A percentile compares a stretch with the other conserved stretches of the same genome.
phyloP scores from a whole-genome alignment of 805 yeast species.

The Candida fluviatilis region DNA sequence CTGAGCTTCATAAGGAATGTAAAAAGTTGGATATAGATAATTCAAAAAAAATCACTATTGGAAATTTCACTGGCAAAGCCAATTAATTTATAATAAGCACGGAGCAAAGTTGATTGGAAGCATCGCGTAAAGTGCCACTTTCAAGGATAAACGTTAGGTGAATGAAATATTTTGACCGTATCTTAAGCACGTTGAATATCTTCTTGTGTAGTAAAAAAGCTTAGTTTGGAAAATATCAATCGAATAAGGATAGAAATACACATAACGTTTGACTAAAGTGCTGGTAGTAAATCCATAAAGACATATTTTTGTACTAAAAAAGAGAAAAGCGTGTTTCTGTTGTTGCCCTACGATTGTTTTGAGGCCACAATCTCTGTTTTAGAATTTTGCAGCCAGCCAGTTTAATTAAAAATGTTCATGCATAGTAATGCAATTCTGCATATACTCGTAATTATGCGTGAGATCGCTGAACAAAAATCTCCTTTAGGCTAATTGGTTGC shows the following conservation, averaged over 20 bases:
- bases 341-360: too few species aligned
- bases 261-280: too few species aligned
- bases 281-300: too few species aligned
- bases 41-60: not conserved
- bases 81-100: not conserved
- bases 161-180: not conserved
- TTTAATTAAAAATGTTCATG: not conserved
- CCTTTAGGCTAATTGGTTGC: not conserved
- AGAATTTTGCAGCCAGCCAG: not conserved
- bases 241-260: too few species aligned
- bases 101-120: too few species aligned
- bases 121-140: not conserved
- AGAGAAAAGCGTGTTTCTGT: too few species aligned
- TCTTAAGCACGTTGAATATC: too few species aligned
- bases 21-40: not conserved
- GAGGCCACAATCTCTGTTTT: too few species aligned
- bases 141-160: not conserved
- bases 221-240: too few species aligned
- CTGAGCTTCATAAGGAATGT: constrained; percentile 3
- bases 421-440: not conserved
- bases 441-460: not conserved
- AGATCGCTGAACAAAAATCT: constrained; percentile 1
- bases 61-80: not conserved
- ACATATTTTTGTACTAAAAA: too few species aligned
- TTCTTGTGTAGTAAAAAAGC: too few species aligned